Evolutionary conservation across 495 filamentous ascomycete genomes (phyloP).

Genomic region (Letharia lupina): DNA sequence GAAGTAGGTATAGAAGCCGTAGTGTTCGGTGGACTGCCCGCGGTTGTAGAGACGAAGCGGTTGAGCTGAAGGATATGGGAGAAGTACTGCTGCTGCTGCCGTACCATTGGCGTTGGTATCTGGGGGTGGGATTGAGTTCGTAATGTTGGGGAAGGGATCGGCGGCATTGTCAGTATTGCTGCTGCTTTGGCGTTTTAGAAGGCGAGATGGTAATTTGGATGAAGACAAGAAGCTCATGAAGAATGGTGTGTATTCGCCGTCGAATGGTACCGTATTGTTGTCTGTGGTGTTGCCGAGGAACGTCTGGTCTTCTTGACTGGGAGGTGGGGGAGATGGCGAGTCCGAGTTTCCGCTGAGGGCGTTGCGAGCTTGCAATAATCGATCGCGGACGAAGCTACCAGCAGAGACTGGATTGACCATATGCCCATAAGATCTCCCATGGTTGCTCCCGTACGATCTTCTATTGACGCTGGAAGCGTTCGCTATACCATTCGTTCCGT

Average conservation of each 20-base stretch:
- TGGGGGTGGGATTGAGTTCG: conserved; percentile 52
- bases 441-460: conserved; percentile 15
- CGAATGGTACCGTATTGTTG: conserved; percentile 47
- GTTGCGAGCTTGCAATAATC: conserved; percentile 27
- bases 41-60: conserved; percentile 82
- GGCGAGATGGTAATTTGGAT: conserved; percentile 24
- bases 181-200: conserved; percentile 6
- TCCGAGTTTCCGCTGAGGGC: conserved; percentile 32
- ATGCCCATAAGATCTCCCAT: conserved; percentile 19
- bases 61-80: conserved; percentile 59
- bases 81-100: conserved; percentile 61
- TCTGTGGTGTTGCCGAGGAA: conserved; percentile 87
- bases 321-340: conserved; percentile 53
- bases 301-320: conserved; percentile 55
- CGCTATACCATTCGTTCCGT: conserved; percentile 45
- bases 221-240: conserved; percentile 37
- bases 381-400: conserved; percentile 26
- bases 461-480: conserved; percentile 25
- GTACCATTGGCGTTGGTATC: conserved; percentile 54
- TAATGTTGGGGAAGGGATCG: conserved; percentile 40
- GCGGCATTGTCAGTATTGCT: conserved; percentile 18
- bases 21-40: conserved; percentile 71
- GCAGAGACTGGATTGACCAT: conserved; percentile 31
- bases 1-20: conserved; percentile 90
- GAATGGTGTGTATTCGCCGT: conserved; percentile 47